These are phyloP conservation scores for Ricinus communis DNA, from an alignment of 345 rosid species.

Conservation along the genomic window DNA sequence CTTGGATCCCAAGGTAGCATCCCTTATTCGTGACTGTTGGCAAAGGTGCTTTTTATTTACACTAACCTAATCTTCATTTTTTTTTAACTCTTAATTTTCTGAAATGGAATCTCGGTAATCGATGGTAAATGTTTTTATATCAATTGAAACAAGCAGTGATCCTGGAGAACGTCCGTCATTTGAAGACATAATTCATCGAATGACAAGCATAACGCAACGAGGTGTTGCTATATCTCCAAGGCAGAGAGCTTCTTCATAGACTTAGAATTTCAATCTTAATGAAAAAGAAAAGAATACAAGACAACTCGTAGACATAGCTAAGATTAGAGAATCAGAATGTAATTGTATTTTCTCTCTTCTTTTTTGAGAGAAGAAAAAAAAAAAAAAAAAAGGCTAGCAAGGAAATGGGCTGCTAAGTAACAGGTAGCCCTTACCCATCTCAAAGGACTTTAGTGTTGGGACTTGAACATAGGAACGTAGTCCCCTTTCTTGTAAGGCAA, in stretches of 20 bases:
- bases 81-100: neutral
- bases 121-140: neutral
- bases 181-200: constrained; percentile 60
- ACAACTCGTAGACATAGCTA: neutral
- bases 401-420: neutral
- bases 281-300: neutral
- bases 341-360: neutral
- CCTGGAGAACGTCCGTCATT: constrained; percentile 71
- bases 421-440: too few relatives aligned
- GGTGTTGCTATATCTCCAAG: constrained; percentile 8
- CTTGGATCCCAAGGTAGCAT: constrained; percentile 58
- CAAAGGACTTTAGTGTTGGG: neutral
- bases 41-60: constrained; percentile 41
- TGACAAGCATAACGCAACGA: constrained; percentile 45
- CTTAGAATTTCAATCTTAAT: neutral
- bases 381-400: neutral
- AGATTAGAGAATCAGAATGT: too few relatives aligned
- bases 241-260: constrained; percentile 15
- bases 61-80: too few relatives aligned
- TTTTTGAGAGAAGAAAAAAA: neutral
- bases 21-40: constrained; percentile 79
- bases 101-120: neutral
- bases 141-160: constrained; percentile 44
- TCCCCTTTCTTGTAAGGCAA: too few relatives aligned
- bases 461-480: too few relatives aligned